These are phyloP conservation scores for Thalassiosira hispida DNA, from an alignment of 352 stramenopile genomes.

Conservation along the genomic window DNA sequence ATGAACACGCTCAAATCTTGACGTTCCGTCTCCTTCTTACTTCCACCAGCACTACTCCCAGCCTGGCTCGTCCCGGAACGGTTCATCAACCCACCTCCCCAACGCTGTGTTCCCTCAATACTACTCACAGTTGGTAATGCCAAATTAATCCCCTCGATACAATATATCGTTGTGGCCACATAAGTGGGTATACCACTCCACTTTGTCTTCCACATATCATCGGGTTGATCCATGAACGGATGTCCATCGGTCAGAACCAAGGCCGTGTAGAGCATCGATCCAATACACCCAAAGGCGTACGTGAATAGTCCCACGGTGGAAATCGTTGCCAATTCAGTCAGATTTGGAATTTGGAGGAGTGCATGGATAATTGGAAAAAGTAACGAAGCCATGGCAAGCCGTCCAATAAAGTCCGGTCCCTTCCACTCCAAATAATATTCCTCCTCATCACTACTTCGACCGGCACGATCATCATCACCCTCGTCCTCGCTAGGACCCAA, in stretches of 20 bases:
- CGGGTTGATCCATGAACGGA: conserved; percentile 45
- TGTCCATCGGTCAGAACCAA: conserved; percentile 46
- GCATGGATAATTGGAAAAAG: conserved; percentile 61
- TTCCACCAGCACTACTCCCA: background rate
- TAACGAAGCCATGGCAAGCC: conserved; percentile 49
- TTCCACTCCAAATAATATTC: conserved; percentile 52
- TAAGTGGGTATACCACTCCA: conserved; percentile 59
- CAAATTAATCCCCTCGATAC: conserved; percentile 64
- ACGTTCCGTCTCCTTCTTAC: conserved; percentile 6
- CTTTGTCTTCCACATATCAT: conserved; percentile 56
- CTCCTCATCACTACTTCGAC: conserved; percentile 29
- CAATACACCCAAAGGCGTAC: conserved; percentile 55
- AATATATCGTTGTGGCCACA: conserved; percentile 59
- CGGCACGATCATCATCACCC: conserved; percentile 11
- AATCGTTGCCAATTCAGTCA: conserved; percentile 47
- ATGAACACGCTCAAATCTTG: conserved; percentile 40
- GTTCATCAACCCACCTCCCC: conserved; percentile 1
- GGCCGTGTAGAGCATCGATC: conserved; percentile 55
- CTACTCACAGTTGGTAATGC: conserved; percentile 55
- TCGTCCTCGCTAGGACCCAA: conserved; percentile 20
- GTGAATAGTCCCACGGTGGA: conserved; percentile 45
- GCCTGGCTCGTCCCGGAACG: background rate
- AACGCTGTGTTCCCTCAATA: conserved; percentile 43
- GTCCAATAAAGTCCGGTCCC: conserved; percentile 48
- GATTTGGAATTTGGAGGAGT: conserved; percentile 49